Percentiles rank a stretch among this genome's conserved stretches.
Evolutionary conservation across 2,329 filamentous ascomycete species (phyloP).

Genomic region (Neopestalotiopsis sp.): DNA sequence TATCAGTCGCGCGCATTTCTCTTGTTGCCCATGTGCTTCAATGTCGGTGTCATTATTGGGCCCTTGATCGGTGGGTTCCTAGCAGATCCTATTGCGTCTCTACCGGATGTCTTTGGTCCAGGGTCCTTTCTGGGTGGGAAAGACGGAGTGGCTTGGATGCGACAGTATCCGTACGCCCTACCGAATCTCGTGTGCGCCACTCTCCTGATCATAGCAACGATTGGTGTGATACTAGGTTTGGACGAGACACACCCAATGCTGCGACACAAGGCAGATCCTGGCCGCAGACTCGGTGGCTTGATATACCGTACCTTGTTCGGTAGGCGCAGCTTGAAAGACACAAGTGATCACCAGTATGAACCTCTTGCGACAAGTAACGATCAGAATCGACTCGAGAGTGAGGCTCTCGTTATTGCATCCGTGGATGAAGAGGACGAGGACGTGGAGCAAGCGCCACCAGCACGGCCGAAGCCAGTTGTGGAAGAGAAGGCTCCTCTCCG

Average conservation of each 20-base stretch:
- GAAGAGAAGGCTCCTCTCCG: conserved; percentile 12
- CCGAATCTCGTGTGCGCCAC: conserved; percentile 47
- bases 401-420: conserved; percentile 32
- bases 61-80: conserved; percentile 49
- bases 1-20: conserved; percentile 53
- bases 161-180: conserved; percentile 50
- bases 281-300: not conserved
- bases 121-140: conserved; percentile 40
- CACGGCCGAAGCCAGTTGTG: not conserved
- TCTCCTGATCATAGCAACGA: conserved; percentile 31
- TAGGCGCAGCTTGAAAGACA: conserved; percentile 27
- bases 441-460: not conserved
- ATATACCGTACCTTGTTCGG: not conserved
- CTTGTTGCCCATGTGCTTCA: conserved; percentile 68
- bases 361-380: not conserved
- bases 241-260: conserved; percentile 26
- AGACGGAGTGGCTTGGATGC: conserved; percentile 44
- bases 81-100: conserved; percentile 46
- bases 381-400: conserved; percentile 27
- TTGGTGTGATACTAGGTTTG: conserved; percentile 24
- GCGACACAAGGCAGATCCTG: conserved; percentile 17
- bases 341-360: not conserved
- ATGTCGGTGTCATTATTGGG: conserved; percentile 50
- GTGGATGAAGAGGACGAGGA: not conserved
- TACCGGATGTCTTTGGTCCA: conserved; percentile 45